A percentile compares a stretch with the other conserved stretches of the same genome.
phyloP scores from a whole-genome alignment of 768 basidiomycete species.

The Rhizopogon vesiculosus region DNA sequence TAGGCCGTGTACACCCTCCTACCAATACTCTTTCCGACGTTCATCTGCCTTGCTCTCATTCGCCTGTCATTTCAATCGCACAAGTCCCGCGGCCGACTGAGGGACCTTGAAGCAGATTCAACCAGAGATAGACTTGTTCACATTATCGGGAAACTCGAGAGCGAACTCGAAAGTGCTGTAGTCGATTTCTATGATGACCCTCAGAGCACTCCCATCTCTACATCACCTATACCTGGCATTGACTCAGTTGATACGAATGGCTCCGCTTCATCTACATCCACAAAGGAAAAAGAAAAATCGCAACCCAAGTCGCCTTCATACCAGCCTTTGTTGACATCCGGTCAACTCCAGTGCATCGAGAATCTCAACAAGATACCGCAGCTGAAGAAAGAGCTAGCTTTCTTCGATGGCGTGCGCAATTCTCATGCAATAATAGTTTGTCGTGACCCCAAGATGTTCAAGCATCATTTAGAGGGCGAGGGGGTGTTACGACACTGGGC shows the following conservation, averaged over 20 bases:
- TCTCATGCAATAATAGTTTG: conserved; percentile 71
- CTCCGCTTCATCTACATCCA: not conserved
- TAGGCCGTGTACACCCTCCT: conserved; percentile 52
- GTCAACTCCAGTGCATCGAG: conserved; percentile 52
- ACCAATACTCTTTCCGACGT: conserved; percentile 61
- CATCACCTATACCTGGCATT: conserved; percentile 5
- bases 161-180: conserved; percentile 54
- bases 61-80: conserved; percentile 55
- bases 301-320: conserved; percentile 11
- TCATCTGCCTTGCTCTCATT: conserved; percentile 49
- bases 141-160: conserved; percentile 54
- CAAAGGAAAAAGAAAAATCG: conserved; percentile 3
- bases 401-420: conserved; percentile 54
- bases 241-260: not conserved
- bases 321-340: conserved; percentile 46
- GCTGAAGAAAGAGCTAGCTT: conserved; percentile 66
- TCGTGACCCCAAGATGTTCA: conserved; percentile 59
- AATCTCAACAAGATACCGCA: conserved; percentile 64
- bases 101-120: conserved; percentile 53
- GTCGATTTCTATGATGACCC: conserved; percentile 54
- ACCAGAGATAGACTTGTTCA: conserved; percentile 49
- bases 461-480: conserved; percentile 54
- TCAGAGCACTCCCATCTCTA: conserved; percentile 17
- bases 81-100: conserved; percentile 61
- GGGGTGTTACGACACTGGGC: conserved; percentile 72